Evolutionary conservation across 75 land plant species (phyloP), one percentile per base, ranked within the genome.

Genomic region (Sequoia sempervirens): DNA sequence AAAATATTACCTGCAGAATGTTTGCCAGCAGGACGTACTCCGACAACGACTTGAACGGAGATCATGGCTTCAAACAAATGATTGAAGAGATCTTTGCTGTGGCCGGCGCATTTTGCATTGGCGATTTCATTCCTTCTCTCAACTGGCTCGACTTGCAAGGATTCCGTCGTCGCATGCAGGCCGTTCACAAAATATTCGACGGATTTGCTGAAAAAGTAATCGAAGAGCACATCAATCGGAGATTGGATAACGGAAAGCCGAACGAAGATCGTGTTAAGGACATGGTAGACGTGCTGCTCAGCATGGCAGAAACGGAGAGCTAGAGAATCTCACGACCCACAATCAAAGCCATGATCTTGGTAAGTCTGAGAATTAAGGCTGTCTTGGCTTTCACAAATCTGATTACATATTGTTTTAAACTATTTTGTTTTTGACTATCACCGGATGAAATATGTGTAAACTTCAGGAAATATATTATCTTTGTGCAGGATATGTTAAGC

Each of bases 131-230:
- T 75, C 92, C 94, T 28, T 45, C 69, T 32, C 75, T 88, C 64
- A 61, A 88, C 64, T 90, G 88, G 89, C 32, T 87, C 0, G 91
- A 84, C 64, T 75, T 89, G 36, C 90, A 89, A 74, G 90, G 90
- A 4, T 15, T 85, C 64, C 47, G 58, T 0, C 26, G 53, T 15
- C 82, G 88, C 32, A 83, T 81, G 85, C 83, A 89, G 72, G 79
- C 37, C 14, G 23, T 83, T n/a, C 2, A 18, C 54, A 83, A 81
- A 84, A 76, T 73, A 7, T 87, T 87, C 53, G 85, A 89, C 40
- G 80, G 28, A 1, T 87, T 89, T 40, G 69, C 85, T 17, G 90
- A 89, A 37, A 85, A 83, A 75, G 70, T 89, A 13, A 87, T 89
- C 17, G 86, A 87, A 40, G 88, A 87, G 14, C 86, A 89, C 81